A percentile compares a stretch with the other conserved stretches of the same genome.
Conservation (phyloP, 331 rosid genomes). For the Ulmus americana region DNA sequence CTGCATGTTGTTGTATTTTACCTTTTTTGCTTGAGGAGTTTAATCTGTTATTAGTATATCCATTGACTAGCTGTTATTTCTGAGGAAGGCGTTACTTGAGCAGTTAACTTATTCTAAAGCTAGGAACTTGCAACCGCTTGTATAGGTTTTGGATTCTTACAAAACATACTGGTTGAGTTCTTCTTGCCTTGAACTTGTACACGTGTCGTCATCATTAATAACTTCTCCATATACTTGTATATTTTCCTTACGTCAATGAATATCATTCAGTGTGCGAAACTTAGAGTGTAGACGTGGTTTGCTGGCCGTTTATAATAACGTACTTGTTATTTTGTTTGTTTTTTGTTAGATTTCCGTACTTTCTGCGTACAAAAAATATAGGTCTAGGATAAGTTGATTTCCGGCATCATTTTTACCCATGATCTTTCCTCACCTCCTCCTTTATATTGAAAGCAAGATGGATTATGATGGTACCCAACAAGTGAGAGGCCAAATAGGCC, state of each 20-base stretch:
- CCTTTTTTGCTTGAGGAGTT: not conserved
- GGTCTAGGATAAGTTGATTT: not conserved
- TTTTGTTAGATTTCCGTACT: not conserved
- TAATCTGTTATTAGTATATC: conserved; percentile 1
- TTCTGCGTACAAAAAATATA: not conserved
- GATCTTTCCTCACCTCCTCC: too few species aligned
- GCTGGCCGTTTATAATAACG: too few species aligned
- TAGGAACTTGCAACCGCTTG: not conserved
- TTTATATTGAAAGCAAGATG: too few species aligned
- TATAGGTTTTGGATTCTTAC: not conserved
- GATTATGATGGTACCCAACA: too few species aligned
- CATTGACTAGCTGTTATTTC: conserved; percentile 2
- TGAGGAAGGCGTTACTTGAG: not conserved
- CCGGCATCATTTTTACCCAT: too few species aligned
- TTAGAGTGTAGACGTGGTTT: too few species aligned
- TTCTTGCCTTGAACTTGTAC: not conserved
- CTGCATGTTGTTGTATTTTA: not conserved
- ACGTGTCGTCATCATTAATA: not conserved
- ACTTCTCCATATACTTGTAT: not conserved
- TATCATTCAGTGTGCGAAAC: not conserved
- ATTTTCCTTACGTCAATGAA: not conserved
- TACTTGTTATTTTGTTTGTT: not conserved
- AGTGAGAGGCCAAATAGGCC: too few species aligned
- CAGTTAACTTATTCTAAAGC: not conserved
- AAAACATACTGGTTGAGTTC: not conserved